phyloP scores from a whole-genome alignment of 305 asterid species.

The Fraxinus baroniana region DNA sequence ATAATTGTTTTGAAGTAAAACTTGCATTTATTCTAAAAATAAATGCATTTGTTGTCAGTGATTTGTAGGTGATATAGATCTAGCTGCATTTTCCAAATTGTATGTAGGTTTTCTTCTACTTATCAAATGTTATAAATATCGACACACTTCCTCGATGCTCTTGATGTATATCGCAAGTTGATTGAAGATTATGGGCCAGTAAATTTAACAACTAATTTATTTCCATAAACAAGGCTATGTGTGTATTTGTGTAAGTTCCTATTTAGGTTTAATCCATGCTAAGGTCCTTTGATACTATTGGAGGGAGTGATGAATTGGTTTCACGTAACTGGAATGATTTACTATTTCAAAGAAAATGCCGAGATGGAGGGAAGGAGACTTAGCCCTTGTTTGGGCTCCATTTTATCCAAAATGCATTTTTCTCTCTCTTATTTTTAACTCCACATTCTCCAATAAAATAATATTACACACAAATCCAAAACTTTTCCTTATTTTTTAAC shows the following conservation, averaged over 20 bases:
- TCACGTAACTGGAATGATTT: neutral
- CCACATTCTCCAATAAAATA: neutral
- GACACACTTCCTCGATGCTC: neutral
- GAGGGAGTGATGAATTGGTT: neutral
- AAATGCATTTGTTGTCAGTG: neutral
- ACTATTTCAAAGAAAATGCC: slow-evolving; percentile 1
- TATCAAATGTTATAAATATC: neutral
- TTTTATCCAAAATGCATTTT: neutral
- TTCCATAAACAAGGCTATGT: slow-evolving; percentile 15
- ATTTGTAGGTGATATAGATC: neutral
- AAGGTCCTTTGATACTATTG: neutral
- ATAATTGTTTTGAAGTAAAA: slow-evolving; percentile 8
- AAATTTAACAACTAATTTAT: neutral
- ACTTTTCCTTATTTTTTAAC: neutral
- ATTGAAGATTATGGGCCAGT: neutral
- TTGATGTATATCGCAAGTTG: neutral
- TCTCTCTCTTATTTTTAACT: neutral
- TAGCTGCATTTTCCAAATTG: neutral
- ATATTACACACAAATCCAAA: neutral
- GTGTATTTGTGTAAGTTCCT: slow-evolving; percentile 8
- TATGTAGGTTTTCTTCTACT: neutral
- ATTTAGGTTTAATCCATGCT: neutral
- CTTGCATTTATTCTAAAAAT: neutral
- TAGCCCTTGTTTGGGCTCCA: neutral
- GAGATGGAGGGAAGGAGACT: neutral